Evolutionary conservation across 2,329 filamentous ascomycete genomes (phyloP), one percentile per base, ranked within the genome.

Genomic region (Ascocoryne sarcoides): DNA sequence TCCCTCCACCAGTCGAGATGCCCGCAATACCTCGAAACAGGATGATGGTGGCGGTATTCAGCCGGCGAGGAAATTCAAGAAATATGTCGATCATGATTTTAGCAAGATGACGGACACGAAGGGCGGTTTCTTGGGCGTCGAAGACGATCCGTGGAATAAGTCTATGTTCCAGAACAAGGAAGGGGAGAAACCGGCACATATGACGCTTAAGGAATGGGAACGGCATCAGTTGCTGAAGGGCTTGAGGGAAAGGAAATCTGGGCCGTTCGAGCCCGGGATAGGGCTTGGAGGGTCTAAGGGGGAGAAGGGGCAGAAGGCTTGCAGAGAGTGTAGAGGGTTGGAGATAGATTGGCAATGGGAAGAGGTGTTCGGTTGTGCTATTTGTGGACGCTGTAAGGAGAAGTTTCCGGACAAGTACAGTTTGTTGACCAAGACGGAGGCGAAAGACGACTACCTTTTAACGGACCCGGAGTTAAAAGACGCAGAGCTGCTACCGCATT

Each of bases 61-160:
- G 40, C 82, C 90, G 1, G 85, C 86, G 29, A 76, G 80, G 56
- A 95, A 93, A 57, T 95, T 96, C 52, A 79, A 84, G 45, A 90
- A 92, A 61, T 96, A 84, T 60, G 89, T 98, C 57, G 92, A 98
- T 59, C 96, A 95, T 65, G 92, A 98, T 62, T 92, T 98, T 65
- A 90, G 84, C 59, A 84, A 90, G 65, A 96, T 98, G 88, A 93
- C 83, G 5, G 92, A 98, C 61, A 96, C 90, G 1, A 95, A 95
- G 59, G 92, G 92, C 47, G 92, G 92, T 1, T 98, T 98, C 62
- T 65, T 98, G 49, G 84, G 82, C n/a, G 74, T 76, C 1, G 84
- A 90, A 47, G 92, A 98, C 58, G 92, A 98, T 62, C 92, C 92
- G 1, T 78, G 82, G 59, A 95, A 95, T 59, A 82, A 82, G 51